These are phyloP conservation scores for Dioszegia crocea DNA, from an alignment of 768 basidiomycete species.

Conservation along the genomic window DNA sequence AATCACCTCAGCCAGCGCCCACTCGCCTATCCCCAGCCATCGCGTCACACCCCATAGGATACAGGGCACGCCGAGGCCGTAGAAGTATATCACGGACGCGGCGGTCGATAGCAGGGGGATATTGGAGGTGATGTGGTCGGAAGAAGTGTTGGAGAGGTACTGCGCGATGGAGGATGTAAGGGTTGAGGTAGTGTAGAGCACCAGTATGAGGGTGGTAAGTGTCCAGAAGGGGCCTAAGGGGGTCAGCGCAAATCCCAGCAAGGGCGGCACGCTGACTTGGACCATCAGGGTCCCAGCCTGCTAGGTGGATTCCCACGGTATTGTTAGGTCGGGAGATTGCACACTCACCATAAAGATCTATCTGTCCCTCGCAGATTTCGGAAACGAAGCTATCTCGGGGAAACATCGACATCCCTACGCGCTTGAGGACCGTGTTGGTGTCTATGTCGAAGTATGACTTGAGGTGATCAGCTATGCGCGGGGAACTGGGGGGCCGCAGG, in stretches of 20 bases:
- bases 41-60: slow-evolving; percentile 77
- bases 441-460: slow-evolving; percentile 47
- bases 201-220: slow-evolving; percentile 86
- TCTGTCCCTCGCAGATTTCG: slow-evolving; percentile 46
- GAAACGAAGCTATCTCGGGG: slow-evolving; percentile 42
- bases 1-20: slow-evolving; percentile 70
- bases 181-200: slow-evolving; percentile 87
- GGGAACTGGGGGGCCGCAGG: too few relatives aligned
- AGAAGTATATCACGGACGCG: slow-evolving; percentile 70
- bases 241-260: slow-evolving; percentile 49
- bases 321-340: slow-evolving; percentile 50
- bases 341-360: slow-evolving; percentile 48
- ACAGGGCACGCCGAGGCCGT: slow-evolving; percentile 76
- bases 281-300: too few relatives aligned
- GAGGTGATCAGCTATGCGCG: background rate
- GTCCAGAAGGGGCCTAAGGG: slow-evolving; percentile 93
- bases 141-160: slow-evolving; percentile 57
- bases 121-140: slow-evolving; percentile 51
- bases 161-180: slow-evolving; percentile 79
- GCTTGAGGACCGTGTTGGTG: slow-evolving; percentile 38
- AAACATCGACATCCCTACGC: slow-evolving; percentile 38
- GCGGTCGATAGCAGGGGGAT: slow-evolving; percentile 80
- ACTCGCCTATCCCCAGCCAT: slow-evolving; percentile 83
- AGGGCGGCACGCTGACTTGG: too few relatives aligned
- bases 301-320: too few relatives aligned